phyloP scores from a whole-genome alignment of 1,139 yeast genomes.

The Taphrina pruni region DNA sequence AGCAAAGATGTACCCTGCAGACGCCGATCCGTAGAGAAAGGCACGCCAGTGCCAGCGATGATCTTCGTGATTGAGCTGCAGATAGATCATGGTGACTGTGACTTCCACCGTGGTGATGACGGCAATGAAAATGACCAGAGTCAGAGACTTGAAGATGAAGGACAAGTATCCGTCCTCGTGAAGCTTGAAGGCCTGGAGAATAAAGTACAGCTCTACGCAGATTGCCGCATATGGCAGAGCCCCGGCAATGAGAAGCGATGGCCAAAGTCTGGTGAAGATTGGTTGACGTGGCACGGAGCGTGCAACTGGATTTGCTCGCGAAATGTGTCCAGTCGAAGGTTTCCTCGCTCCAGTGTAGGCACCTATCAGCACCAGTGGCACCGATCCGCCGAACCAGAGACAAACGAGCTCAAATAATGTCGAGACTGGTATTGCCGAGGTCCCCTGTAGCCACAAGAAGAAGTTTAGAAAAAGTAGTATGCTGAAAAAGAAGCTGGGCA shows the following conservation, averaged over 20 bases:
- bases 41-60: constrained; percentile 87
- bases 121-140: constrained; percentile 65
- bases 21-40: constrained; percentile 72
- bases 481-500: constrained; percentile 65
- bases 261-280: constrained; percentile 51
- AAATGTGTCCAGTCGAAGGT: constrained; percentile 43
- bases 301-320: constrained; percentile 50
- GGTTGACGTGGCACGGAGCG: constrained; percentile 56
- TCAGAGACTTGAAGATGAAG: constrained; percentile 77
- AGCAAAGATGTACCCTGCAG: constrained; percentile 70
- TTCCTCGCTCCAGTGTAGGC: constrained; percentile 55
- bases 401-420: constrained; percentile 65
- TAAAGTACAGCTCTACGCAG: constrained; percentile 74
- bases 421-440: constrained; percentile 76
- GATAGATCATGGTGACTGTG: constrained; percentile 72
- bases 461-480: constrained; percentile 65
- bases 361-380: constrained; percentile 77
- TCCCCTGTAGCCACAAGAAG: constrained; percentile 76
- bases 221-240: constrained; percentile 79
- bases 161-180: constrained; percentile 74
- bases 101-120: constrained; percentile 71
- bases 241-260: constrained; percentile 60
- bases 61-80: constrained; percentile 66
- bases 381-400: constrained; percentile 66
- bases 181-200: constrained; percentile 78